Conservation (phyloP, 805 yeast species). For the Kazachstania kunashirensis region DNA sequence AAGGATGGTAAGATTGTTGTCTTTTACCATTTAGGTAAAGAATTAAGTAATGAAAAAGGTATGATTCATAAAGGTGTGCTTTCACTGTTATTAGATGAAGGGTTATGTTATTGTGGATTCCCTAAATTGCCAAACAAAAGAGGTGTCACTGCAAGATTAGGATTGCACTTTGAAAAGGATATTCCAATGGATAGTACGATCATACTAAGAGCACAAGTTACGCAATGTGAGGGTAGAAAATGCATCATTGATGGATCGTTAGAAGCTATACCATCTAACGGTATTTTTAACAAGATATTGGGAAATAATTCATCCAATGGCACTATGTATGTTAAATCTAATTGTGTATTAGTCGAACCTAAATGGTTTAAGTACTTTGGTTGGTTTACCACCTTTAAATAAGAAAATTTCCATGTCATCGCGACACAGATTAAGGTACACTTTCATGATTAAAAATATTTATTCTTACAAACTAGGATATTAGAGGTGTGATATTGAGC, state of each 20-base stretch:
- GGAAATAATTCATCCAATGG: conserved; percentile 5
- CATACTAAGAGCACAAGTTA: conserved; percentile 57
- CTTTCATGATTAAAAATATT: too few relatives aligned
- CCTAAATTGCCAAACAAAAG: conserved; percentile 64
- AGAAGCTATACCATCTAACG: conserved; percentile 23
- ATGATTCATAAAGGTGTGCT: conserved; percentile 75
- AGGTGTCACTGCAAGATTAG: conserved; percentile 82
- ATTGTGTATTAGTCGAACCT: conserved; percentile 74
- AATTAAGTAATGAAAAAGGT: conserved; percentile 57
- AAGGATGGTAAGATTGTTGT: conserved; percentile 46
- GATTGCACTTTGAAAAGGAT: conserved; percentile 47
- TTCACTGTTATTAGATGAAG: conserved; percentile 75
- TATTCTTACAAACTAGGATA: too few relatives aligned
- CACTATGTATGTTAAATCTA: conserved; percentile 44
- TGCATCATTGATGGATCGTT: conserved; percentile 70
- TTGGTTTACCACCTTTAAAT: conserved; percentile 36
- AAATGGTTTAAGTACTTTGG: conserved; percentile 69
- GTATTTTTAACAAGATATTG: not conserved
- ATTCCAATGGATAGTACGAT: conserved; percentile 50
- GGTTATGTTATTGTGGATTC: conserved; percentile 78
- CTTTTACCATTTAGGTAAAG: conserved; percentile 62
- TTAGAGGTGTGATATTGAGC: too few relatives aligned
- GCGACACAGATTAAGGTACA: too few relatives aligned
- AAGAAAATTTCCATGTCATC: too few relatives aligned
- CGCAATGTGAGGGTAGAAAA: conserved; percentile 65